Evolutionary conservation across 768 basidiomycete species (phyloP), one percentile per base, ranked within the genome.

Genomic region (Calocybe gangraenosa): DNA sequence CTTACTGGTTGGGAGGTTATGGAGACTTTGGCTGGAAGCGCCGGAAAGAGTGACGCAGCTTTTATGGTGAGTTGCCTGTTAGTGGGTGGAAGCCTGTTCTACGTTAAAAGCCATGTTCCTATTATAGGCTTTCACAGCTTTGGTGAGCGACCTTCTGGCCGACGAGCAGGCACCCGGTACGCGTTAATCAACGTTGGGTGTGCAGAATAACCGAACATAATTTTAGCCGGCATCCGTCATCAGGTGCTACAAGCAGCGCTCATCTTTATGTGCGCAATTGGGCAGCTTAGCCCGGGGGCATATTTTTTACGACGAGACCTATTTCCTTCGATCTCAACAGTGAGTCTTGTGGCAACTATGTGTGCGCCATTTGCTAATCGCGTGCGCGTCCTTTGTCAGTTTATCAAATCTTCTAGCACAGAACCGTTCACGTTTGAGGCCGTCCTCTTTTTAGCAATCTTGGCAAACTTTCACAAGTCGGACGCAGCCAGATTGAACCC

Each of bases 391-490:
- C n/a, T 38, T 17, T 15, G 9, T 5, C 37, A 85, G 84, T 65
- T 84, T 25, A 70, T 84, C 21, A 81, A 72, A 48, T 68, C 69
- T 8, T 73, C 71, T 1, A 73, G 76, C 17, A 84, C 75, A 3
- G 73, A 75, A 49, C 66, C 69, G 39, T 82, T 65, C 56, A 71
- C 80, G 0, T 79, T 82, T 43, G 82, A 84, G 55, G 78, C 80
- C 1, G 63, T 71, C 0, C 64, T 85, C 5, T 63, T 87, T 5
- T 69, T 85, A n/a, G 69, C 78, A 9, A 61, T 84, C 25, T 71
- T 87, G 2, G 78, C 78, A 42, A 84, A 84, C 54, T 87, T 80
- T 57, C 85, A 86, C 58, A 83, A 80, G 54, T 82, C 82, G 0
- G 83, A 84, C 55, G 82, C 81, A 8, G 78, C 81, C 8, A 82